Evolutionary conservation across 2,329 filamentous ascomycete genomes (phyloP), one percentile per base, ranked within the genome.

Genomic region (Bisporella sp.): DNA sequence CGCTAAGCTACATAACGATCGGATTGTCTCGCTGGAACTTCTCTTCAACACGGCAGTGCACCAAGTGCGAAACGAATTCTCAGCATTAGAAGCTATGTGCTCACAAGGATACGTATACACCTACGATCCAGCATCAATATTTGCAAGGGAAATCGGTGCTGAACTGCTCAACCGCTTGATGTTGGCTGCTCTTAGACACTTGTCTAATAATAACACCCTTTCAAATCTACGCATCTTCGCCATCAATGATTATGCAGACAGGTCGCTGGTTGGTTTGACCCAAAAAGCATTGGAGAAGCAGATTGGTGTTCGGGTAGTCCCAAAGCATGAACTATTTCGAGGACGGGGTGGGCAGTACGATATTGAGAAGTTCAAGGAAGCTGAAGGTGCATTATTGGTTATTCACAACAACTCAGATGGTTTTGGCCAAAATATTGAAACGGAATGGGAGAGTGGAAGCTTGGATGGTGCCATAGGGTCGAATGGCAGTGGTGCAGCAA

Each of bases 361-460:
- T 6, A 41, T 53, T 41, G 8, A 11, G 35, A 28, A 49, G 2
- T 42, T 52, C 12, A 29, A 33, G 11, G 41, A 37, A 30, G 49
- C 48, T 6, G 30, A 49, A n/a, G 55, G 54, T 5, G 56, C 57
- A 0, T 50, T 60, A 48, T 44, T 63, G 33, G 60, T 64, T 7
- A 41, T 63, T 9, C 61, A 64, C 47, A 64, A 63, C 32, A 64
- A 64, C 41, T 61, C 58, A 50, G 61, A 64, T 54, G 61, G 41
- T 1, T 64, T 64, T 53, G 61, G 61, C 9, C 61, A 64, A 53
- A 64, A 63, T 49, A 60, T 64, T 21, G 61, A 64, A 52, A 59
- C 57, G 1, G 61, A 64, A 48, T 45, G 43, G 4, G 46, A 45
- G 43, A 31, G 6, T 40, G 60, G 60, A 6, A 64, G 61, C 54